These are phyloP conservation scores for Perkinsela sp. DNA, from an alignment of 208 protist genomes.

Conservation along the genomic window DNA sequence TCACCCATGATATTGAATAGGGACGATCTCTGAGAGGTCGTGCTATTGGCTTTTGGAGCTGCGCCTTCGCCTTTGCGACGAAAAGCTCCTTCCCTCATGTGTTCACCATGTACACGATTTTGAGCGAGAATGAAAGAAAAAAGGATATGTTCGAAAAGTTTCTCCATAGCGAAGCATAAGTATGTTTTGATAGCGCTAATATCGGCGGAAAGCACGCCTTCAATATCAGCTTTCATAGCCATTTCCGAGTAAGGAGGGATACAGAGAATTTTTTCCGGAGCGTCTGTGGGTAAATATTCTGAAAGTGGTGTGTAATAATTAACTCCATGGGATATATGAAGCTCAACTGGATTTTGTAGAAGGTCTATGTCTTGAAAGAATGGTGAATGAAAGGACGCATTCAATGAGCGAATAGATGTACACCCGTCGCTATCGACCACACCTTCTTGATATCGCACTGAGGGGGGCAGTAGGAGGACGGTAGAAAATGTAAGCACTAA, in stretches of 20 bases:
- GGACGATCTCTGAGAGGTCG: background rate
- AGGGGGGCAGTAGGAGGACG: no score
- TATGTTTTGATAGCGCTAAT: background rate
- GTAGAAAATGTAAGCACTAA: no score
- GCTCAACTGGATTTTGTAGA: background rate
- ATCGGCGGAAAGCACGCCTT: background rate
- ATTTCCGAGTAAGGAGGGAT: background rate
- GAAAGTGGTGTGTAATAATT: background rate
- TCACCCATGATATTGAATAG: background rate
- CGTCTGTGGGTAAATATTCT: background rate
- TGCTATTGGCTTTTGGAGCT: background rate
- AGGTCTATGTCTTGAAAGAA: background rate
- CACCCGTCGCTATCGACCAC: no score
- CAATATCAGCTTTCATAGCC: background rate
- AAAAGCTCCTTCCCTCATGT: background rate
- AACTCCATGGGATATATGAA: background rate
- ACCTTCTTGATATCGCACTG: no score
- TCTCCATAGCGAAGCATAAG: background rate
- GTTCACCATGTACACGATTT: background rate
- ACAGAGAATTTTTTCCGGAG: background rate
- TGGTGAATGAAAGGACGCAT: background rate
- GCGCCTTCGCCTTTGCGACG: background rate
- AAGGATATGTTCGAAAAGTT: background rate
- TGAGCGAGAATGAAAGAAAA: background rate
- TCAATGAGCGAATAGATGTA: no score